Percentiles rank a stretch among this genome's conserved stretches.
These are phyloP conservation scores for Penstemon barbatus DNA, from an alignment of 257 asterid genomes.

Conservation along the genomic window DNA sequence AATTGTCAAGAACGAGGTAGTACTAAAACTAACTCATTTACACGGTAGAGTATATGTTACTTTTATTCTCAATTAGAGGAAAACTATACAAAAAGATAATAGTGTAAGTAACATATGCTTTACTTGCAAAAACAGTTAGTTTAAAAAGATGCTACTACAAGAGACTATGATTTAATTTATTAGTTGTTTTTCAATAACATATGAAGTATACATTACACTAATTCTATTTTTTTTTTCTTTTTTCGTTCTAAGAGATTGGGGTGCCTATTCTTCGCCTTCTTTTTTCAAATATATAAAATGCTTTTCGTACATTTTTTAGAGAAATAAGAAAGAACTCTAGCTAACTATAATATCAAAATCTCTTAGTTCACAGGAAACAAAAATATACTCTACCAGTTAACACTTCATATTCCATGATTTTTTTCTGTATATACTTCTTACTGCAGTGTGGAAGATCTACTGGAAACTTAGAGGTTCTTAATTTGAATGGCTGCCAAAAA, in stretches of 20 bases:
- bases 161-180: neutral
- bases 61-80: constrained; percentile 6
- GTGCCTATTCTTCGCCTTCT: constrained; percentile 11
- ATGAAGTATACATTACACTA: neutral
- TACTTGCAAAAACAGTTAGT: neutral
- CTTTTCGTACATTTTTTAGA: too few species aligned
- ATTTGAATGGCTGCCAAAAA: constrained; percentile 93
- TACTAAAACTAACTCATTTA: neutral
- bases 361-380: too few species aligned
- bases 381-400: too few species aligned
- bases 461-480: constrained; percentile 62
- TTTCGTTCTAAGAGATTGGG: neutral
- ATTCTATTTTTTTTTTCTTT: neutral
- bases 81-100: neutral
- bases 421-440: constrained; percentile 18
- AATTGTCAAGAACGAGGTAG: constrained; percentile 64
- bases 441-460: constrained; percentile 61
- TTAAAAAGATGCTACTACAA: neutral
- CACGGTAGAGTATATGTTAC: neutral
- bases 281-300: too few species aligned
- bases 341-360: too few species aligned
- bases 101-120: neutral
- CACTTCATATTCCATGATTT: too few species aligned
- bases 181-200: constrained; percentile 7
- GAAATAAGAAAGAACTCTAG: too few species aligned